Conservation (phyloP, 805 yeast genomes). For the Phaffomyces thermotolerans region DNA sequence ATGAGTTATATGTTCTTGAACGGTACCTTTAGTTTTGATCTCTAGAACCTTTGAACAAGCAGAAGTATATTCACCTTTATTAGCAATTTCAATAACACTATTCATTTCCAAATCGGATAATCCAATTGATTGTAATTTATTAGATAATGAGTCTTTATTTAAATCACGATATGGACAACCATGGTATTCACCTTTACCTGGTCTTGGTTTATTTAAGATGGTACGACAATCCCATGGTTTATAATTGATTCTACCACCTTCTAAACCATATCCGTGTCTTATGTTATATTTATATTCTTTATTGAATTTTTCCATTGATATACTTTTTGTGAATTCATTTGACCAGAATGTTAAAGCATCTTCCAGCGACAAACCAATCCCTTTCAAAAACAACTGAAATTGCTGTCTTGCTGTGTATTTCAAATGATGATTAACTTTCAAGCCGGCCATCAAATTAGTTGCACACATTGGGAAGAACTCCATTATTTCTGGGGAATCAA, state of each 20-base stretch:
- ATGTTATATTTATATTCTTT: constrained; percentile 87
- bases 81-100: constrained; percentile 60
- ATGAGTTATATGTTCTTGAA: constrained; percentile 46
- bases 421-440: constrained; percentile 60
- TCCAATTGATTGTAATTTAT: constrained; percentile 56
- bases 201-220: constrained; percentile 65
- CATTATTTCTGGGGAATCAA: constrained; percentile 46
- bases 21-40: constrained; percentile 45
- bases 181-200: constrained; percentile 62
- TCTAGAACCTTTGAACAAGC: constrained; percentile 92
- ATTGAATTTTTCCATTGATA: constrained; percentile 67
- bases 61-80: constrained; percentile 63
- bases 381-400: constrained; percentile 76
- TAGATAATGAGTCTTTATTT: constrained; percentile 52
- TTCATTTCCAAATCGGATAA: constrained; percentile 50
- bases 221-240: constrained; percentile 81
- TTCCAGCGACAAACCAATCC: constrained; percentile 79
- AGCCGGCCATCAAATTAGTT: constrained; percentile 53
- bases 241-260: constrained; percentile 82
- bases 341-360: constrained; percentile 88
- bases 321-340: constrained; percentile 55
- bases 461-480: constrained; percentile 82
- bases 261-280: constrained; percentile 85
- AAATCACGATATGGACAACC: constrained; percentile 92
- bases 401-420: constrained; percentile 82